Conservation (phyloP, 306 rosid genomes). For the Acacia acuminata region DNA sequence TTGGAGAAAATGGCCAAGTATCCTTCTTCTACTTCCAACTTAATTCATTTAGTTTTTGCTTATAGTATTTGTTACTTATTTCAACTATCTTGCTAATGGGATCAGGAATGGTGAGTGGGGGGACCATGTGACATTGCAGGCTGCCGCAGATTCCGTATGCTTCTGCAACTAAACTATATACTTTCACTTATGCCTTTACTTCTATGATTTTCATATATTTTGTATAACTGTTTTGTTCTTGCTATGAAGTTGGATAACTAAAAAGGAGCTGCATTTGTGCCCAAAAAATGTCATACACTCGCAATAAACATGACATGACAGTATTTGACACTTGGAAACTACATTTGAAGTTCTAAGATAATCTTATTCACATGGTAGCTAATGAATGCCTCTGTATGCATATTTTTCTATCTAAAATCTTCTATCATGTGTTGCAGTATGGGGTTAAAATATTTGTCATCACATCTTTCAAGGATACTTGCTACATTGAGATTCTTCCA, state of each 20-base stretch:
- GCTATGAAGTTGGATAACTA: background rate
- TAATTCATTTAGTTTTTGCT: background rate
- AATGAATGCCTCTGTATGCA: background rate
- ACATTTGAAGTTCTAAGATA: background rate
- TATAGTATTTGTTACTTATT: background rate
- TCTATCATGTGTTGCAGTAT: background rate
- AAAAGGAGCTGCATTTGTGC: background rate
- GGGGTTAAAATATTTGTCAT: conserved; percentile 16
- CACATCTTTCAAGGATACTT: conserved; percentile 16
- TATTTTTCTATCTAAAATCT: background rate
- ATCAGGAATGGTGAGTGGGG: conserved; percentile 5
- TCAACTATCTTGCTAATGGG: background rate
- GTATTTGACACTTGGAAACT: background rate
- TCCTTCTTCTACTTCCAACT: background rate
- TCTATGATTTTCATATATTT: background rate
- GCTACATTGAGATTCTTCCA: conserved; percentile 21
- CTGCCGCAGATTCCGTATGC: conserved; percentile 2
- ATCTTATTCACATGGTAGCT: background rate
- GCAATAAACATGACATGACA: background rate
- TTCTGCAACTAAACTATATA: background rate
- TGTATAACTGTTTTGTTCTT: background rate
- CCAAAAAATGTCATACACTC: background rate
- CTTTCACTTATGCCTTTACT: background rate
- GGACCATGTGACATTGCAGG: conserved; percentile 4
- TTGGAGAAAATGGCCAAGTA: conserved; percentile 10